Conservation (phyloP, 2,329 filamentous ascomycete species). For the Pleurostoma richardsiae region DNA sequence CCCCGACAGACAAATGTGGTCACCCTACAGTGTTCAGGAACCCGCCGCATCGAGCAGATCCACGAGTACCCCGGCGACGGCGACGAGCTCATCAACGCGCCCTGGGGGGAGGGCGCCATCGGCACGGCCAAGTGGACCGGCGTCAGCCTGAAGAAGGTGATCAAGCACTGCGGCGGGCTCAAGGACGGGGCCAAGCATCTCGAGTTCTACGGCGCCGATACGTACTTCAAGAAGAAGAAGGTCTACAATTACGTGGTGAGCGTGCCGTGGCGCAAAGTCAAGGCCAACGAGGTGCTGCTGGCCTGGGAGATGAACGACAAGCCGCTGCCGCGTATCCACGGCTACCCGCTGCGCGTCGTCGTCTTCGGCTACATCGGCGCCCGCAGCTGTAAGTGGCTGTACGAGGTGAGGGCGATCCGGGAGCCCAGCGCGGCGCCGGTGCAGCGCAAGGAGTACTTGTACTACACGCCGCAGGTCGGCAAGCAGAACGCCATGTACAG, state of each 20-base stretch:
- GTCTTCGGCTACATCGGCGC: constrained; percentile 66
- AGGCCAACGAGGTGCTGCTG: constrained; percentile 60
- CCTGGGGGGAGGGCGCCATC: constrained; percentile 64
- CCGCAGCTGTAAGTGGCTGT: constrained; percentile 59
- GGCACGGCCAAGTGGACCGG: constrained; percentile 60
- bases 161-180: constrained; percentile 65
- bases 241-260: constrained; percentile 63
- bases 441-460: constrained; percentile 61
- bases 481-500: constrained; percentile 59
- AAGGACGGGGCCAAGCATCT: constrained; percentile 50
- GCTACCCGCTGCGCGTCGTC: constrained; percentile 56
- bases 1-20: constrained; percentile 53
- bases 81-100: constrained; percentile 51
- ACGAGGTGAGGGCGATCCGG: constrained; percentile 55
- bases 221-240: constrained; percentile 65
- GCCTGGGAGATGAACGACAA: constrained; percentile 70
- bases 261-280: constrained; percentile 64
- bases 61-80: constrained; percentile 60
- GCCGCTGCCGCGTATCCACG: constrained; percentile 59
- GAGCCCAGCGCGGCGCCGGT: constrained; percentile 54
- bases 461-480: constrained; percentile 63
- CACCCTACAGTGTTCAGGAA: constrained; percentile 65
- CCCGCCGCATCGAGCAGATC: constrained; percentile 65
- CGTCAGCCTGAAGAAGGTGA: constrained; percentile 62
- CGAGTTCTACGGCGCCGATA: constrained; percentile 66